A percentile compares a stretch with the other conserved stretches of the same genome.
Conservation (phyloP, 78 protist genomes). For the Dictyostelium citrinum region DNA sequence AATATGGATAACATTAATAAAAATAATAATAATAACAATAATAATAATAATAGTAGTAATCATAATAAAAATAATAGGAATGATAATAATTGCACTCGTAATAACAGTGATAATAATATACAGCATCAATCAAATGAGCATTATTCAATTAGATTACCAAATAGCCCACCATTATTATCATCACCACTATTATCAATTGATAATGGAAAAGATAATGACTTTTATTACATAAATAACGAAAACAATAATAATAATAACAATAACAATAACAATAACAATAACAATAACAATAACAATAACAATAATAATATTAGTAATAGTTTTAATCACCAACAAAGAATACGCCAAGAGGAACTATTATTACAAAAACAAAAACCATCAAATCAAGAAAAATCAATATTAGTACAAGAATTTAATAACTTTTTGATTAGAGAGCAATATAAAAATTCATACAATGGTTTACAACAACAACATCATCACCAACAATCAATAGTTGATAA, state of each 20-base stretch:
- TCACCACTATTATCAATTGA: not conserved
- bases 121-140: not conserved
- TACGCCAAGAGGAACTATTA: not conserved
- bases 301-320: too few species aligned
- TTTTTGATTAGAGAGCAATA: not conserved
- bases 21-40: not conserved
- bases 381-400: not conserved
- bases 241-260: not conserved
- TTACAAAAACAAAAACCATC: not conserved
- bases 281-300: not conserved
- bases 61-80: not conserved
- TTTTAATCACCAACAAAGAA: not conserved
- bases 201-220: not conserved
- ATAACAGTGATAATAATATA: not conserved
- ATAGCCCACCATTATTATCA: not conserved
- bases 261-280: not conserved
- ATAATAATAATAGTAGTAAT: not conserved
- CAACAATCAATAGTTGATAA: conserved; percentile 10
- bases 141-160: not conserved
- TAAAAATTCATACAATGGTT: not conserved
- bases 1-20: not conserved
- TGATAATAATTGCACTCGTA: not conserved
- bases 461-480: not conserved
- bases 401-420: not conserved
- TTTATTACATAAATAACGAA: not conserved